Percentiles rank a stretch among this genome's conserved stretches.
Evolutionary conservation across 1,284 basidiomycete genomes (phyloP).

Genomic region (Tilletia caries): DNA sequence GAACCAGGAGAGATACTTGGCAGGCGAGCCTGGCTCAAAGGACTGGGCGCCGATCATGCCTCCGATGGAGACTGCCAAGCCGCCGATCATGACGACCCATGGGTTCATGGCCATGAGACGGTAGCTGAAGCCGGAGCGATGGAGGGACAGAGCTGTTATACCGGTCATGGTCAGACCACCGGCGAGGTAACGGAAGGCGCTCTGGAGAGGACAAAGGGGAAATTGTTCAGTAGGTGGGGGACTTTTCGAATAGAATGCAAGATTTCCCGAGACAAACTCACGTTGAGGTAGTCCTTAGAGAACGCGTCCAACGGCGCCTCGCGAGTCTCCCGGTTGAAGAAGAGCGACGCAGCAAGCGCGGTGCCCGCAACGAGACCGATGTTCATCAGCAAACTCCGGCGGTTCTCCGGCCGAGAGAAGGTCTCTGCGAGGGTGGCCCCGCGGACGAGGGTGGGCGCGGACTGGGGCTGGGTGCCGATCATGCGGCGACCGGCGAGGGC

Average conservation of each 20-base stretch:
- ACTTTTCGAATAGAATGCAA: too few species aligned
- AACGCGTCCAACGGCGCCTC: slow-evolving; percentile 33
- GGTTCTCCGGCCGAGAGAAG: slow-evolving; percentile 8
- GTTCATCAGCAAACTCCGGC: slow-evolving; percentile 24
- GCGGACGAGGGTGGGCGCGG: neutral
- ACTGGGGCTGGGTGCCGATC: neutral
- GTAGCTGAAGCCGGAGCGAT: slow-evolving; percentile 70
- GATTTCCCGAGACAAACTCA: too few species aligned
- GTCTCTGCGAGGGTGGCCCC: slow-evolving; percentile 8
- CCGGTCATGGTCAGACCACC: slow-evolving; percentile 75
- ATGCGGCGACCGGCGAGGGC: slow-evolving; percentile 1
- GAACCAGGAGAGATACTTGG: slow-evolving; percentile 54
- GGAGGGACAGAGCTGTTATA: slow-evolving; percentile 71
- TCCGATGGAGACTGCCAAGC: slow-evolving; percentile 62
- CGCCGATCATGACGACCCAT: slow-evolving; percentile 77
- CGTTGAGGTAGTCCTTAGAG: slow-evolving; percentile 64
- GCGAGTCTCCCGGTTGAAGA: slow-evolving; percentile 51
- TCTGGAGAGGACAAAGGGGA: neutral
- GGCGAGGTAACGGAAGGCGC: slow-evolving; percentile 75
- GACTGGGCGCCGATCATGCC: slow-evolving; percentile 54
- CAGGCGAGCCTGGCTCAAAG: slow-evolving; percentile 43
- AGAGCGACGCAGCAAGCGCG: slow-evolving; percentile 40
- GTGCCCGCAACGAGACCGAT: slow-evolving; percentile 49
- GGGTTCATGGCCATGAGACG: slow-evolving; percentile 78
- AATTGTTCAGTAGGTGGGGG: neutral